Percentiles rank a stretch among this genome's conserved stretches.
Conservation (phyloP, 2,329 filamentous ascomycete genomes). For the Trichoderma aggressivum region DNA sequence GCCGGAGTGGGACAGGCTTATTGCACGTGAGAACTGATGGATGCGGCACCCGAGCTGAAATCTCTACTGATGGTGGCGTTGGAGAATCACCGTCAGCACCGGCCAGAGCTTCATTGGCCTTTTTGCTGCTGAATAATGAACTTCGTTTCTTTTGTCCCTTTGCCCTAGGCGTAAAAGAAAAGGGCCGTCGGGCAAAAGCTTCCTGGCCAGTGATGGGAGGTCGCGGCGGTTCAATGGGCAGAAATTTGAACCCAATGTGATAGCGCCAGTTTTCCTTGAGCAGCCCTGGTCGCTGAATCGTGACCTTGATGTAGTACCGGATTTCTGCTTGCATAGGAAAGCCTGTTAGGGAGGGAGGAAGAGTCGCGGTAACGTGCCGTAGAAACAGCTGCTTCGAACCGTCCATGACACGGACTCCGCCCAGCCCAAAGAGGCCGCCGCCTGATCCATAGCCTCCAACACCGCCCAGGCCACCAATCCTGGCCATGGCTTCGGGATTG, state of each 20-base stretch:
- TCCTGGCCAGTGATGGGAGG: conserved; percentile 66
- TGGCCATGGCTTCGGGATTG: conserved; percentile 50
- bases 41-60: conserved; percentile 75
- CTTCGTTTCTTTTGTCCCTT: conserved; percentile 50
- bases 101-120: conserved; percentile 27
- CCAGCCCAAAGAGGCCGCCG: conserved; percentile 46
- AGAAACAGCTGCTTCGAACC: conserved; percentile 61
- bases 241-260: conserved; percentile 71
- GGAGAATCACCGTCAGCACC: conserved; percentile 30
- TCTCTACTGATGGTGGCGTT: conserved; percentile 65
- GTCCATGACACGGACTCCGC: conserved; percentile 58
- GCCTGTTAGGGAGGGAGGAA: conserved; percentile 85
- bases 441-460: conserved; percentile 49
- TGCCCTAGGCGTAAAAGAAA: conserved; percentile 49
- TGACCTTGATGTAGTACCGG: conserved; percentile 93
- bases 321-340: conserved; percentile 87
- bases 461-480: conserved; percentile 52
- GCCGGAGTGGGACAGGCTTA: conserved; percentile 72
- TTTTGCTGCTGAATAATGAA: conserved; percentile 52
- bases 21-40: conserved; percentile 89
- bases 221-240: conserved; percentile 88
- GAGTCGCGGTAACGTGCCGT: conserved; percentile 74
- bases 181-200: conserved; percentile 75
- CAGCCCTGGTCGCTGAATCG: conserved; percentile 80
- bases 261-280: conserved; percentile 86